Percentiles rank a stretch among this genome's conserved stretches.
phyloP scores from a whole-genome alignment of 805 yeast species.

The Nakazawaea siamensis region DNA sequence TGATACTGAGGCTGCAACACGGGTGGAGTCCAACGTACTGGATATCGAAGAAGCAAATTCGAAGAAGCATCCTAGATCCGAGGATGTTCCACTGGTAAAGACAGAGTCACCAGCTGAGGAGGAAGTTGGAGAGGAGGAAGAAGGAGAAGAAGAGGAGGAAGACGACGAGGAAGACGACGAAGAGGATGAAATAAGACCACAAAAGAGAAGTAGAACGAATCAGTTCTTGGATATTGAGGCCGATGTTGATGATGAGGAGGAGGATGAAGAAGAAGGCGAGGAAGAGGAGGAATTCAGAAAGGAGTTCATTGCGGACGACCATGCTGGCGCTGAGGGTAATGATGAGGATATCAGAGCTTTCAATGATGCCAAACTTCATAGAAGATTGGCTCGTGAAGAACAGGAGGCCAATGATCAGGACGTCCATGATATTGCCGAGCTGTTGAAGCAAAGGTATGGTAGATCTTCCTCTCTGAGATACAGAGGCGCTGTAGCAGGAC shows the following conservation, averaged over 20 bases:
- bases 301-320: slow-evolving; percentile 75
- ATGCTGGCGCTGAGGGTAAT: slow-evolving; percentile 42
- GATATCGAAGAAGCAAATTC: slow-evolving; percentile 2
- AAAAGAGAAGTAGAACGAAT: slow-evolving; percentile 51
- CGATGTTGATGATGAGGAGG: slow-evolving; percentile 97
- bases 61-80: slow-evolving; percentile 4
- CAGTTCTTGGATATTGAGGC: slow-evolving; percentile 98
- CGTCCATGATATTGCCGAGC: slow-evolving; percentile 89
- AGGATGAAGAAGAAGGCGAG: slow-evolving; percentile 87
- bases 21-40: slow-evolving; percentile 5
- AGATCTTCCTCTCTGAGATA: slow-evolving; percentile 73
- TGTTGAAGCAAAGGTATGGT: slow-evolving; percentile 87
- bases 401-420: slow-evolving; percentile 89
- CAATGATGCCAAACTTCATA: slow-evolving; percentile 72
- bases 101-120: no score
- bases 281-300: slow-evolving; percentile 81
- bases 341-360: slow-evolving; percentile 14
- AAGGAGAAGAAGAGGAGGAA: slow-evolving; percentile 43
- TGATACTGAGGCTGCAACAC: slow-evolving; percentile 7
- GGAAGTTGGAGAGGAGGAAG: slow-evolving; percentile 32
- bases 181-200: slow-evolving; percentile 38
- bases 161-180: slow-evolving; percentile 49
- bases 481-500: slow-evolving; percentile 73
- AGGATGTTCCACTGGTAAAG: no score
- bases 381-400: slow-evolving; percentile 77